Percentiles rank a stretch among this genome's conserved stretches.
These are phyloP conservation scores for Rhizopus microsporus DNA, from an alignment of 371 early-diverging fungal genomes.

Conservation along the genomic window DNA sequence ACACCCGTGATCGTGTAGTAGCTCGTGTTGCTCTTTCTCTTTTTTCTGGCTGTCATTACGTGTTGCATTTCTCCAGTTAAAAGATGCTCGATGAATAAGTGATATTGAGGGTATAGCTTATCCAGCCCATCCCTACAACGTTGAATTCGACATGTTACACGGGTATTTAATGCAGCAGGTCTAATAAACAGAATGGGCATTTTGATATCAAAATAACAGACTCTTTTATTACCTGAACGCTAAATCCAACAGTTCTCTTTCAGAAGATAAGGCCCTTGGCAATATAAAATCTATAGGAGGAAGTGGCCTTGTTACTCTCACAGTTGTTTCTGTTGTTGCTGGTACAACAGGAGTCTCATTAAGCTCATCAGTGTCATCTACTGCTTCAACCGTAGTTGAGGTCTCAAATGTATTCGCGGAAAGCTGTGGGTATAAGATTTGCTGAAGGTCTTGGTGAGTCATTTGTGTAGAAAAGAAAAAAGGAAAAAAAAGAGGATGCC, in stretches of 20 bases:
- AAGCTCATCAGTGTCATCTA: conserved; percentile 23
- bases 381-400: conserved; percentile 3
- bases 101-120: conserved; percentile 73
- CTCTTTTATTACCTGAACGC: conserved; percentile 36
- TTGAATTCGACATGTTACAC: conserved; percentile 75
- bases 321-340: conserved; percentile 27
- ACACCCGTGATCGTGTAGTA: conserved; percentile 71
- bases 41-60: conserved; percentile 71
- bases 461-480: conserved; percentile 16
- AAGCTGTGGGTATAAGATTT: conserved; percentile 20
- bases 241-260: conserved; percentile 36
- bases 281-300: conserved; percentile 41
- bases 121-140: conserved; percentile 73
- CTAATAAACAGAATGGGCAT: conserved; percentile 33
- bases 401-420: conserved; percentile 14
- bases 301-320: conserved; percentile 42
- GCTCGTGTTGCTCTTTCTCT: conserved; percentile 69
- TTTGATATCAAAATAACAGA: conserved; percentile 5
- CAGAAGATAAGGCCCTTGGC: conserved; percentile 24
- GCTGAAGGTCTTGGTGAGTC: conserved; percentile 21
- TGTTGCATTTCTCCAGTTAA: conserved; percentile 41
- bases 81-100: conserved; percentile 73
- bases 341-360: conserved; percentile 15
- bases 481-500: conserved; percentile 4
- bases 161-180: conserved; percentile 73